A percentile compares a stretch with the other conserved stretches of the same genome.
Evolutionary conservation across 1,284 basidiomycete species (phyloP).

Genomic region (Kwoniella shivajii): DNA sequence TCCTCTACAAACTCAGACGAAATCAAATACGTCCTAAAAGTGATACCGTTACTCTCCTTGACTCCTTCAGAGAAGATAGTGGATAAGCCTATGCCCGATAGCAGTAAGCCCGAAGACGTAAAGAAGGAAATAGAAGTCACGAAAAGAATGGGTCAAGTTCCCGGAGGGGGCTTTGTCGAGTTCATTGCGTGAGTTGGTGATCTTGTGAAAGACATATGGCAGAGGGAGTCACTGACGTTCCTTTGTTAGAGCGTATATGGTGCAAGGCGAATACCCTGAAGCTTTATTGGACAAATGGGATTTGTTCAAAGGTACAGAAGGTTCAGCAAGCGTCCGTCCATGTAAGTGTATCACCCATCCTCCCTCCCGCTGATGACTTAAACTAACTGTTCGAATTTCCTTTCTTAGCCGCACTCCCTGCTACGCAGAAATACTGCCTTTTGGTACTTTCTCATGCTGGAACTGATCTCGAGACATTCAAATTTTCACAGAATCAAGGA

Average conservation of each 20-base stretch:
- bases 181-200: constrained; percentile 62
- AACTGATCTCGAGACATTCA: constrained; percentile 80
- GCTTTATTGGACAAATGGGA: constrained; percentile 83
- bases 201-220: not conserved
- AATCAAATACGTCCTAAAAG: constrained; percentile 33
- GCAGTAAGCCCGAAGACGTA: constrained; percentile 74
- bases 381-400: constrained; percentile 50
- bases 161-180: constrained; percentile 72
- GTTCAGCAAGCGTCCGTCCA: constrained; percentile 82
- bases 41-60: constrained; percentile 27
- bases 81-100: constrained; percentile 51
- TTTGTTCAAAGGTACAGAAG: constrained; percentile 68
- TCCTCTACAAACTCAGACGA: constrained; percentile 49
- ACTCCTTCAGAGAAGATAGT: not conserved
- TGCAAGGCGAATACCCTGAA: constrained; percentile 79
- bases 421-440: constrained; percentile 75
- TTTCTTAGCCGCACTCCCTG: constrained; percentile 63
- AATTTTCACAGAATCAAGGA: constrained; percentile 61
- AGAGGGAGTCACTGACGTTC: constrained; percentile 20
- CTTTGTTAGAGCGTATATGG: constrained; percentile 67
- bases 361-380: not conserved
- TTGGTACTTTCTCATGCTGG: constrained; percentile 88
- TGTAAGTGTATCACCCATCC: constrained; percentile 58
- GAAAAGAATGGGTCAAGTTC: constrained; percentile 67
- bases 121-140: constrained; percentile 86